These are phyloP conservation scores for Backusella luteola DNA, from an alignment of 192 early-diverging fungal species.

Conservation along the genomic window DNA sequence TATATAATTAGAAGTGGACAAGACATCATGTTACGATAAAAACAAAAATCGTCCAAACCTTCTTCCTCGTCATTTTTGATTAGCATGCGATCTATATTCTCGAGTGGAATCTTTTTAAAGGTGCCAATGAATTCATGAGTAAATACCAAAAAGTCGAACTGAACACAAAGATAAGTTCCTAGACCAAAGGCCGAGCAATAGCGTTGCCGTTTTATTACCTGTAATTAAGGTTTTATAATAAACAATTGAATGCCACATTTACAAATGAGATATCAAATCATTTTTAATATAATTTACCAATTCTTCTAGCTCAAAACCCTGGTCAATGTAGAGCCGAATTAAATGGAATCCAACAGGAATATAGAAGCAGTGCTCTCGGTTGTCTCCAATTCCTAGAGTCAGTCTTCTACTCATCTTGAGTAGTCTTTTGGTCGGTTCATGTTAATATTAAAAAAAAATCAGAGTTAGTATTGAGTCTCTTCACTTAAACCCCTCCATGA, in stretches of 20 bases:
- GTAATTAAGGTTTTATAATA: background rate
- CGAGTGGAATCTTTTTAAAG: slow-evolving; percentile 64
- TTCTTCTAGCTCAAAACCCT: slow-evolving; percentile 90
- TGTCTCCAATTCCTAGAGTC: slow-evolving; percentile 93
- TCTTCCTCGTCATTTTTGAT: background rate
- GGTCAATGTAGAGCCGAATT: slow-evolving; percentile 76
- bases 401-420: slow-evolving; percentile 68
- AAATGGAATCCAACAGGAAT: slow-evolving; percentile 84
- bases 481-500: background rate
- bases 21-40: background rate
- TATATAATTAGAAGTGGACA: background rate
- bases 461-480: no score
- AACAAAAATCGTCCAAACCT: background rate
- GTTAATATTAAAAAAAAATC: background rate
- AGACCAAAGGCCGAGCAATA: slow-evolving; percentile 85
- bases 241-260: background rate
- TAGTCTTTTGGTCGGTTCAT: slow-evolving; percentile 42
- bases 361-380: slow-evolving; percentile 87
- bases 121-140: slow-evolving; percentile 92
- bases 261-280: background rate
- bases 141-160: slow-evolving; percentile 91
- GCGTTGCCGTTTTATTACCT: slow-evolving; percentile 85
- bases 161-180: slow-evolving; percentile 84
- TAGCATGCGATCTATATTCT: slow-evolving; percentile 42
- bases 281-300: slow-evolving; percentile 30